phyloP scores from a whole-genome alignment of 2,329 filamentous ascomycete genomes.

The Pochonia chlamydosporia region DNA sequence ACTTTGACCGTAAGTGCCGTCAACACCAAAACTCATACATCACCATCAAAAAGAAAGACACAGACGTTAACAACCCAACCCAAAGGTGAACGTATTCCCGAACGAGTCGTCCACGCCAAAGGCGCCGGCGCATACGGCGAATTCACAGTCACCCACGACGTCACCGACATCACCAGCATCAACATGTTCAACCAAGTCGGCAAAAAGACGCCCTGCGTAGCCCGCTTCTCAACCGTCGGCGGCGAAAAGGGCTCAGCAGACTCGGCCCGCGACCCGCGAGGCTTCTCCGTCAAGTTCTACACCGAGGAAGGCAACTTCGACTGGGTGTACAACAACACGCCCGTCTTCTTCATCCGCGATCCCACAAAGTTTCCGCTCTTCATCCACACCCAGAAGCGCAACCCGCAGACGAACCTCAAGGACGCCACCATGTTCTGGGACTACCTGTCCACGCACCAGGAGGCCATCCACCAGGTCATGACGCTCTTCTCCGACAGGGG shows the following conservation, averaged over 20 bases:
- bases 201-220: slow-evolving; percentile 51
- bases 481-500: slow-evolving; percentile 61
- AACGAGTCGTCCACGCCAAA: slow-evolving; percentile 33
- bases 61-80: too few relatives aligned
- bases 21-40: neutral
- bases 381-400: slow-evolving; percentile 72
- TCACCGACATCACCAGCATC: slow-evolving; percentile 49
- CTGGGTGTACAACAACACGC: slow-evolving; percentile 71
- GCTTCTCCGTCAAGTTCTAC: slow-evolving; percentile 54
- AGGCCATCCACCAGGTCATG: slow-evolving; percentile 60
- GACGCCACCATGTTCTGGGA: slow-evolving; percentile 57
- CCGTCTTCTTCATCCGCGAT: slow-evolving; percentile 71
- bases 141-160: slow-evolving; percentile 54
- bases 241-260: slow-evolving; percentile 62
- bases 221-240: slow-evolving; percentile 67
- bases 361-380: slow-evolving; percentile 70
- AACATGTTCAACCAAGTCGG: slow-evolving; percentile 47
- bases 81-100: slow-evolving; percentile 38
- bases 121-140: slow-evolving; percentile 44
- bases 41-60: too few relatives aligned
- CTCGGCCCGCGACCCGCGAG: slow-evolving; percentile 63
- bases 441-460: slow-evolving; percentile 51
- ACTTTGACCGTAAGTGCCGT: slow-evolving; percentile 39
- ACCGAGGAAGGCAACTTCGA: slow-evolving; percentile 69
- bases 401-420: slow-evolving; percentile 65